phyloP scores from a whole-genome alignment of 2,329 filamentous ascomycete species.

The Cordyceps cateniannulata region DNA sequence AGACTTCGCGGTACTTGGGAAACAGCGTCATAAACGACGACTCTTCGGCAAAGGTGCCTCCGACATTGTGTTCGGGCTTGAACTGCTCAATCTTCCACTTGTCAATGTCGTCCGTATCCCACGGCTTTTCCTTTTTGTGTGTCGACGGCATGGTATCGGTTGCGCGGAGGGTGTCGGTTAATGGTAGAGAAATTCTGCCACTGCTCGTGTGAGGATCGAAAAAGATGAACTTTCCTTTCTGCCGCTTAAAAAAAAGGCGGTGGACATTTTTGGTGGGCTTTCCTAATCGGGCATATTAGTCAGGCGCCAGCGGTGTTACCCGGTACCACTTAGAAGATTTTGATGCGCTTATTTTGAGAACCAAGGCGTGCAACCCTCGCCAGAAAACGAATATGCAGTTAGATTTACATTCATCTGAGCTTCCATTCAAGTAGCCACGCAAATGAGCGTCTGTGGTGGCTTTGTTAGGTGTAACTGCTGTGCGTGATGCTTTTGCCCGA shows the following conservation, averaged over 20 bases:
- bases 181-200: not conserved
- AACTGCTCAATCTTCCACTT: constrained; percentile 93
- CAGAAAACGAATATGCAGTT: too few relatives aligned
- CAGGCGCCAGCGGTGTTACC: not conserved
- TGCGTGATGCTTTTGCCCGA: too few relatives aligned
- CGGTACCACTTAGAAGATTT: not conserved
- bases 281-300: not conserved
- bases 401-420: too few relatives aligned
- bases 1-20: constrained; percentile 93
- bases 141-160: constrained; percentile 67
- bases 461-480: too few relatives aligned
- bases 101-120: constrained; percentile 95
- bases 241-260: constrained; percentile 12
- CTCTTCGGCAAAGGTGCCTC: constrained; percentile 85
- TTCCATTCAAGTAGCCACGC: too few relatives aligned
- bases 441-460: too few relatives aligned
- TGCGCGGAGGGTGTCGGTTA: not conserved
- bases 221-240: constrained; percentile 14
- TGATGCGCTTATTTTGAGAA: not conserved
- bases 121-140: constrained; percentile 83
- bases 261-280: constrained; percentile 3
- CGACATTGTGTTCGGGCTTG: constrained; percentile 75
- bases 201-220: constrained; percentile 2
- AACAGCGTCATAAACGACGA: constrained; percentile 84
- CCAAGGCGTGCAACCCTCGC: too few relatives aligned